Conservation (phyloP, 345 rosid genomes). For the Gossypium rotundifolium region DNA sequence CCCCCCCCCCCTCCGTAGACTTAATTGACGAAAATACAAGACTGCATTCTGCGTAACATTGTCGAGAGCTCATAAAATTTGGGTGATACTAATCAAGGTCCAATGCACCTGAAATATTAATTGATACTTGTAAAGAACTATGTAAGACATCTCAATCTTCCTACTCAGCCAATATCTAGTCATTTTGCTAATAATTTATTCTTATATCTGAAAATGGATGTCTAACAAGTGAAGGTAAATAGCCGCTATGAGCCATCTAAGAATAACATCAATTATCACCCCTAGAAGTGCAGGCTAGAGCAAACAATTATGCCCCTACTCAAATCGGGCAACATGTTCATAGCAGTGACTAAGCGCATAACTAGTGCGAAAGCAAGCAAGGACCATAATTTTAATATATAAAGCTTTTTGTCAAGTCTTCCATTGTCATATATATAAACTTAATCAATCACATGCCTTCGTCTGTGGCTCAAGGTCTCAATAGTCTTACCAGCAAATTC, state of each 20-base stretch:
- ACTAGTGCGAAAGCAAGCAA: not conserved
- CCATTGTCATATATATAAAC: slow-evolving; percentile 5
- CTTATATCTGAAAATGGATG: no score
- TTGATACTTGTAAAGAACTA: no score
- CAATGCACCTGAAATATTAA: no score
- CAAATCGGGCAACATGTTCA: not conserved
- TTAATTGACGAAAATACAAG: no score
- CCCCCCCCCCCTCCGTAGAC: no score
- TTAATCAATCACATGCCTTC: slow-evolving; percentile 11
- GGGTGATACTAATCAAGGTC: no score
- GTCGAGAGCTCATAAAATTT: no score
- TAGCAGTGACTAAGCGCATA: not conserved
- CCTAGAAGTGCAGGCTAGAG: no score
- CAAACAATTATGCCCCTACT: not conserved
- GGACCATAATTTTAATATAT: not conserved
- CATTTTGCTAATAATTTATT: not conserved
- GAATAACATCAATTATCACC: no score
- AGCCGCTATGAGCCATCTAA: no score
- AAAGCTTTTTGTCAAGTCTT: not conserved
- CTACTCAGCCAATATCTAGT: not conserved
- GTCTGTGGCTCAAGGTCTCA: slow-evolving; percentile 15
- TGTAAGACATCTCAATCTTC: not conserved
- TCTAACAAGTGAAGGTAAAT: not conserved
- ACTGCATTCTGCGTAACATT: no score
- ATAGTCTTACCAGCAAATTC: not conserved